phyloP scores from a whole-genome alignment of 371 early-diverging fungal species.

The Catenaria anguillulae region DNA sequence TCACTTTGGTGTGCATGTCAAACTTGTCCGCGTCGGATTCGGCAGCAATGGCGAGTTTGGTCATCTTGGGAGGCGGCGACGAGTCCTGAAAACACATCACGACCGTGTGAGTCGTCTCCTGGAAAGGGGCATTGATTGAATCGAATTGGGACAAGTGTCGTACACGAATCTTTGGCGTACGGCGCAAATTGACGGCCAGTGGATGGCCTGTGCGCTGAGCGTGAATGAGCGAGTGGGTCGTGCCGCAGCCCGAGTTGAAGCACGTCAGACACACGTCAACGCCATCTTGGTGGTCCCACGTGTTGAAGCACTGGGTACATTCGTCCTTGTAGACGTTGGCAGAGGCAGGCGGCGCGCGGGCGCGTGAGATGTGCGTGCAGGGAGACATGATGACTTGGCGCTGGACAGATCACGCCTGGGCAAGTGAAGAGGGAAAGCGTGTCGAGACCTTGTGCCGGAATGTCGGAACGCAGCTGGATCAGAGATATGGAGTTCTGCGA shows the following conservation, averaged over 20 bases:
- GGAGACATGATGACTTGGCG: too few species aligned
- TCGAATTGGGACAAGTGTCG: background rate
- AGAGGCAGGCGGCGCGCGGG: background rate
- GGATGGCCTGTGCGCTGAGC: constrained; percentile 51
- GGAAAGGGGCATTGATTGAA: background rate
- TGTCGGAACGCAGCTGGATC: too few species aligned
- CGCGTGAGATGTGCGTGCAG: too few species aligned
- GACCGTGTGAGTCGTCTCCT: too few species aligned
- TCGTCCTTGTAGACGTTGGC: constrained; percentile 73
- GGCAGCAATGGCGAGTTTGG: constrained; percentile 68
- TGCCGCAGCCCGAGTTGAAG: constrained; percentile 77
- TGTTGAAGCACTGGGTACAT: constrained; percentile 85
- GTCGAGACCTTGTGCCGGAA: too few species aligned
- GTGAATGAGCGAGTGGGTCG: constrained; percentile 58
- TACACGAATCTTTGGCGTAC: constrained; percentile 1
- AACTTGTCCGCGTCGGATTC: constrained; percentile 53
- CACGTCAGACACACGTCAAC: constrained; percentile 86
- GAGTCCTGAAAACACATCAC: too few species aligned
- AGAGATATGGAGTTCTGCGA: too few species aligned
- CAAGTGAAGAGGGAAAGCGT: too few species aligned
- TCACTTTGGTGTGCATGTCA: constrained; percentile 42
- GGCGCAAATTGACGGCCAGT: constrained; percentile 57
- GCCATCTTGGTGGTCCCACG: constrained; percentile 44
- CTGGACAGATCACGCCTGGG: too few species aligned
- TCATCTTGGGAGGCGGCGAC: constrained; percentile 60